phyloP scores from a whole-genome alignment of 768 basidiomycete species.

The Pulveroboletus sp. region DNA sequence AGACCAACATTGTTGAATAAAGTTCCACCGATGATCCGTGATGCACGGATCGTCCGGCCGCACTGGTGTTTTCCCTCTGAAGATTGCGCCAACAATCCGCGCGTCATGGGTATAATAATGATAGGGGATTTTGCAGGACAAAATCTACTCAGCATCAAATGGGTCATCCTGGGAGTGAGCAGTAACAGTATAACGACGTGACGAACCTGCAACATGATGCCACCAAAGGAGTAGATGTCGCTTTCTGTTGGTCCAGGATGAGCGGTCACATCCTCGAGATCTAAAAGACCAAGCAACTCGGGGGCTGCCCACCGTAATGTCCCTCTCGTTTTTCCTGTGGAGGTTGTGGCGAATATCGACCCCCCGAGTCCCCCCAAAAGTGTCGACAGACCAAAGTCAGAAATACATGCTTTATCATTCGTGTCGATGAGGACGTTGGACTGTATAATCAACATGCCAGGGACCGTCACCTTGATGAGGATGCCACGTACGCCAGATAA shows the following conservation, averaged over 20 bases:
- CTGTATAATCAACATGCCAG: not conserved
- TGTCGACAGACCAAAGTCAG: not conserved
- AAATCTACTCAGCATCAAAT: too few species aligned
- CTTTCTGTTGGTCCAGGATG: too few species aligned
- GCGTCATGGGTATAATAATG: too few species aligned
- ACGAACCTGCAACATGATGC: too few species aligned
- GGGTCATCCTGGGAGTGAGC: too few species aligned
- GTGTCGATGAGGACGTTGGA: not conserved
- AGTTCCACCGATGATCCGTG: not conserved
- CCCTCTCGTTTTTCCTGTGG: too few species aligned
- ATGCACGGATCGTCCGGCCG: not conserved
- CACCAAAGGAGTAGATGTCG: too few species aligned
- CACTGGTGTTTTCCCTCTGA: not conserved
- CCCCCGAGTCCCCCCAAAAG: not conserved
- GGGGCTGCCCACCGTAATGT: not conserved
- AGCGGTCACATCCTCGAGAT: too few species aligned
- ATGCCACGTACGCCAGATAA: not conserved
- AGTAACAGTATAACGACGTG: too few species aligned
- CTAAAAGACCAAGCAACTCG: too few species aligned
- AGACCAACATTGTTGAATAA: conserved; percentile 6
- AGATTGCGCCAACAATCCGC: not conserved
- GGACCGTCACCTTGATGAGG: too few species aligned
- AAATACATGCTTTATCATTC: not conserved
- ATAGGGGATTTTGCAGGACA: too few species aligned
- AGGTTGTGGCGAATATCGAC: not conserved